phyloP scores from a whole-genome alignment of 345 rosid species.

The Ricinus communis region DNA sequence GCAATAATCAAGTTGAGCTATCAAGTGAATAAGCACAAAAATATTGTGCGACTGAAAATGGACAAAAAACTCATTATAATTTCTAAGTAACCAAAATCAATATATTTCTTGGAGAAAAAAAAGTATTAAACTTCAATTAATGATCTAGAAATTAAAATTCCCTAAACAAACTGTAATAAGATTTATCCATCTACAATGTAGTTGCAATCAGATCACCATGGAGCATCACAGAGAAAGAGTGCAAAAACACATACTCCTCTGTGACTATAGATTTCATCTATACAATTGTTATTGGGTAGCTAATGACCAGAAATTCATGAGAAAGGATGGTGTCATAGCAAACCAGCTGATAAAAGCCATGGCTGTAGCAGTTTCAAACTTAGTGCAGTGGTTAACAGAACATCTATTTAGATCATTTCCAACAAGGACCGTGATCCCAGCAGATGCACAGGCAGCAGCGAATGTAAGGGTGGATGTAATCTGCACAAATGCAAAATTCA shows the following conservation, averaged over 20 bases:
- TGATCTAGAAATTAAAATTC: background rate
- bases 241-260: background rate
- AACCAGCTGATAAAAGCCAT: constrained; percentile 79
- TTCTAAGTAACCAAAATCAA: background rate
- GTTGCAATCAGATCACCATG: constrained; percentile 19
- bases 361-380: constrained; percentile 70
- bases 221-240: background rate
- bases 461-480: constrained; percentile 65
- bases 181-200: constrained; percentile 28
- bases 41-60: background rate
- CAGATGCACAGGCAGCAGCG: constrained; percentile 80
- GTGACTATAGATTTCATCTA: background rate
- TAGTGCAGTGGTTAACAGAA: constrained; percentile 47
- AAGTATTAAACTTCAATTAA: background rate
- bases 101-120: background rate
- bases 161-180: constrained; percentile 16
- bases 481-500: constrained; percentile 37
- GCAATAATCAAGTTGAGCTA: background rate
- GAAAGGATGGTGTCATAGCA: constrained; percentile 60
- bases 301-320: constrained; percentile 70
- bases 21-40: background rate
- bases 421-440: constrained; percentile 80
- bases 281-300: constrained; percentile 49
- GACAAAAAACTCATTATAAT: background rate
- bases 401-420: constrained; percentile 67